A percentile compares a stretch with the other conserved stretches of the same genome.
Conservation (phyloP, 345 rosid species). For the Gossypium rotundifolium region DNA sequence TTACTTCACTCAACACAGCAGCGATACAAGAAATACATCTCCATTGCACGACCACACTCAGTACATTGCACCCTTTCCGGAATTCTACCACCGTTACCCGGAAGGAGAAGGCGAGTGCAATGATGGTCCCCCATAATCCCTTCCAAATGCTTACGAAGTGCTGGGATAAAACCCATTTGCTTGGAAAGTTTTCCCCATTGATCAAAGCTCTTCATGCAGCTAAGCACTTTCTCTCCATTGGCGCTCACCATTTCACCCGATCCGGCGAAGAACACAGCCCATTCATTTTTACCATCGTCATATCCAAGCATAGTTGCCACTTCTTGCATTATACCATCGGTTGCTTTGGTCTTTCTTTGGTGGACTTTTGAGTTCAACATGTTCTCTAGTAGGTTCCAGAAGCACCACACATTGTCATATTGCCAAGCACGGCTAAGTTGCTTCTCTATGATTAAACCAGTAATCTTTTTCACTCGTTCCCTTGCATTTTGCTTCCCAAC, state of each 20-base stretch:
- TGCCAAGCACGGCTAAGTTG: constrained; percentile 34
- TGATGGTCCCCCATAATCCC: constrained; percentile 38
- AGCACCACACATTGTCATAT: constrained; percentile 46
- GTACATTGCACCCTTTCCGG: constrained; percentile 53
- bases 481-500: constrained; percentile 64
- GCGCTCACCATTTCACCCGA: constrained; percentile 39
- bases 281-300: constrained; percentile 56
- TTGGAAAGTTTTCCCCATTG: constrained; percentile 26
- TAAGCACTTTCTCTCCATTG: constrained; percentile 32
- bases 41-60: constrained; percentile 60
- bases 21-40: constrained; percentile 57
- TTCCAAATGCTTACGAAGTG: constrained; percentile 36
- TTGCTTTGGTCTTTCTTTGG: constrained; percentile 25
- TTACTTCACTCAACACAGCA: constrained; percentile 37
- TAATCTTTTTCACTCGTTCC: constrained; percentile 37
- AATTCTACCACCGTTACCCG: constrained; percentile 43
- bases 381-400: constrained; percentile 43
- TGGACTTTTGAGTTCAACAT: constrained; percentile 47
- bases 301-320: constrained; percentile 48
- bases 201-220: constrained; percentile 23
- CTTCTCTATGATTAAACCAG: constrained; percentile 20
- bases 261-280: constrained; percentile 49
- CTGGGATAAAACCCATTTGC: constrained; percentile 41
- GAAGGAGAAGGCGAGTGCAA: constrained; percentile 54
- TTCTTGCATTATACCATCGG: constrained; percentile 50